phyloP scores from a whole-genome alignment of 768 basidiomycete species.

The Rhodotorula kratochvilovae region DNA sequence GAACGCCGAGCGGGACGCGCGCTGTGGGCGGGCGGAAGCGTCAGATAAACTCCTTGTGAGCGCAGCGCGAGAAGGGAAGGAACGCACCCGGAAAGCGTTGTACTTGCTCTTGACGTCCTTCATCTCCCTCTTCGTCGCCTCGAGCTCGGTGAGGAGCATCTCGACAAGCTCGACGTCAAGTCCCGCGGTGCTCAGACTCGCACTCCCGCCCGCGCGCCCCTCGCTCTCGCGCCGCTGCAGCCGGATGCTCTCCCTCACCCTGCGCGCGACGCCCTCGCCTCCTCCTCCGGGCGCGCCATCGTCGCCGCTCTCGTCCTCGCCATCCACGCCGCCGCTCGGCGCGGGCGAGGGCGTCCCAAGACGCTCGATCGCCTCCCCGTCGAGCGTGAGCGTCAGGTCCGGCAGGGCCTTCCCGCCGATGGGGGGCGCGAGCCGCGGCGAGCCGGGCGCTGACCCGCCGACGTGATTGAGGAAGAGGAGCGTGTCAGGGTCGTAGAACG shows the following conservation, averaged over 20 bases:
- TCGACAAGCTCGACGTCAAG: slow-evolving; percentile 72
- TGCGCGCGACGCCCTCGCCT: slow-evolving; percentile 26
- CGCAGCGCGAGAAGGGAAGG: not conserved
- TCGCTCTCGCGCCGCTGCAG: slow-evolving; percentile 56
- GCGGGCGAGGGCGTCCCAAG: slow-evolving; percentile 12
- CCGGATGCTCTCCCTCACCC: slow-evolving; percentile 56
- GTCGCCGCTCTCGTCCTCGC: not conserved
- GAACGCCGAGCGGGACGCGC: slow-evolving; percentile 84
- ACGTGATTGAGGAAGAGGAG: slow-evolving; percentile 49
- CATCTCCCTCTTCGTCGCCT: slow-evolving; percentile 61
- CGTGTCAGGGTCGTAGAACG: slow-evolving; percentile 76
- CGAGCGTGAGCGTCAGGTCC: slow-evolving; percentile 2
- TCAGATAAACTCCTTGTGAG: not conserved
- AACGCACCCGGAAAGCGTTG: slow-evolving; percentile 77
- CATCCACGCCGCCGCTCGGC: not conserved
- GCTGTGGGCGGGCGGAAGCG: slow-evolving; percentile 51
- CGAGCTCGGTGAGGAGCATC: slow-evolving; percentile 62
- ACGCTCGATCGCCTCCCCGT: slow-evolving; percentile 19
- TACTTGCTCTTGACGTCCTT: slow-evolving; percentile 67
- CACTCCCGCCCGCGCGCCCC: slow-evolving; percentile 44
- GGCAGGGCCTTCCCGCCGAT: not conserved
- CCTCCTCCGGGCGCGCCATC: not conserved
- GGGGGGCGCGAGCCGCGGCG: no score
- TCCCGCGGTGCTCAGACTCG: slow-evolving; percentile 52
- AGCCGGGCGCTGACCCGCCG: slow-evolving; percentile 13